Base-by-base conservation (phyloP, 73 alveolate genomes). In the Paramecium primaurelia region DNA sequence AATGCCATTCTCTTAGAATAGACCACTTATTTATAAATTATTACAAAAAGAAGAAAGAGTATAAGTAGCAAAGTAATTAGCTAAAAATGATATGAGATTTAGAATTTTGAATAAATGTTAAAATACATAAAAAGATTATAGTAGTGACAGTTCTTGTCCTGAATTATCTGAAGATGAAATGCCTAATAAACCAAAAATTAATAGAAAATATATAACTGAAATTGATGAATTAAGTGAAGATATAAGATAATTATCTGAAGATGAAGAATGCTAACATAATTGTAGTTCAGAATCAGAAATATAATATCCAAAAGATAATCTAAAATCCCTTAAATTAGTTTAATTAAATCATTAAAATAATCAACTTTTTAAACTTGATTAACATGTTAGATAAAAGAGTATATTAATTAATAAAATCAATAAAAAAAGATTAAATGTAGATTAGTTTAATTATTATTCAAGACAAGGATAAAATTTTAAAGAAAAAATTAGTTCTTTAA, bases 141-240 rank as follows among this genome's bases (percentile, higher is more conserved):
- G 16, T 49, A 80, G 58, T 80, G 71, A 40, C 26, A 80, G 91
- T 49, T 80, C 91, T 5, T 80, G 91, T 80, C 91, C 91, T 10
- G 75, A 80, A 6, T 14, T 80, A 2, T 80, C 91, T 32, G 91
- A 80, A 6, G 91, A 80, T 44, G 91, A 80, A 28, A 42, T 32
- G 73, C 87, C 87, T 4, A 73, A 73, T 30, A 73, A 38, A 73
- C 87, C 87, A 16, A 73, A 40, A 38, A 73, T 73, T 38, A 37
- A 28, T 28, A 64, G 47, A 64, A 64, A 64, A 64, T 26, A 64
- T 8, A 2, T 64, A 4, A 64, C 84, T 32, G 18, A 64, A 28
- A 64, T 64, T 10, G 47, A 34, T 64, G 22, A 64, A 32, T 34
- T 64, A 28, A 64, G 84, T 64, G 42, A 64, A 4, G 84, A 64